A percentile compares a stretch with the other conserved stretches of the same genome.
phyloP scores from a whole-genome alignment of 2,329 filamentous ascomycete genomes.

The Talaromyces islandicus region DNA sequence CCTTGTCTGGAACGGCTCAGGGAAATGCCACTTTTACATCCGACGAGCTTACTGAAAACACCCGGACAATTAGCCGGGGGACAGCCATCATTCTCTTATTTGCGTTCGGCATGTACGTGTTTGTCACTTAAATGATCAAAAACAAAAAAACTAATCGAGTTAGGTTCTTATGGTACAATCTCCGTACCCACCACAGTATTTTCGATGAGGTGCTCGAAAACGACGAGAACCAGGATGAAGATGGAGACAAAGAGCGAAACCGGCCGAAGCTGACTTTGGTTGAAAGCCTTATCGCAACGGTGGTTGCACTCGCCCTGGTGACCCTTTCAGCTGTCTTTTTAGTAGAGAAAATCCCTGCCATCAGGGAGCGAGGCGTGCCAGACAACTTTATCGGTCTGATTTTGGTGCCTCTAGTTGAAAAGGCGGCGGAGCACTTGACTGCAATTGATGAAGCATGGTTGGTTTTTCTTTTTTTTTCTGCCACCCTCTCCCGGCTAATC shows the following conservation, averaged over 20 bases:
- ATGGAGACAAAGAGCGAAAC: conserved; percentile 53
- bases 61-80: conserved; percentile 62
- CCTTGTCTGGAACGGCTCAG: conserved; percentile 40
- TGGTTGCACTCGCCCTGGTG: conserved; percentile 58
- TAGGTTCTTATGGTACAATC: conserved; percentile 62
- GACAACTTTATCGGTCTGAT: conserved; percentile 66
- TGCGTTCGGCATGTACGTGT: conserved; percentile 56
- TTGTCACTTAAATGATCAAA: neutral
- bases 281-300: conserved; percentile 63
- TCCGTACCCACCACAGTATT: conserved; percentile 69
- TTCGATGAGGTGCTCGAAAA: conserved; percentile 67
- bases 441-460: conserved; percentile 81
- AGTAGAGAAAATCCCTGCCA: conserved; percentile 64
- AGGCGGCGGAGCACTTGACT: conserved; percentile 78
- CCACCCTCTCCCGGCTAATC: neutral
- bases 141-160: neutral
- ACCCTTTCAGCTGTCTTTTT: conserved; percentile 68
- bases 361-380: conserved; percentile 44
- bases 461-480: conserved; percentile 9
- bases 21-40: conserved; percentile 19
- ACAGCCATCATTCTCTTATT: conserved; percentile 65
- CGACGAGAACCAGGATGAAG: conserved; percentile 63
- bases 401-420: conserved; percentile 73
- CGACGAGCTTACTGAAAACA: conserved; percentile 44
- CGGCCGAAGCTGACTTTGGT: conserved; percentile 69